A percentile compares a stretch with the other conserved stretches of the same genome.
Evolutionary conservation across 192 early-diverging fungal genomes (phyloP).

Genomic region (Geranomyces variabilis): DNA sequence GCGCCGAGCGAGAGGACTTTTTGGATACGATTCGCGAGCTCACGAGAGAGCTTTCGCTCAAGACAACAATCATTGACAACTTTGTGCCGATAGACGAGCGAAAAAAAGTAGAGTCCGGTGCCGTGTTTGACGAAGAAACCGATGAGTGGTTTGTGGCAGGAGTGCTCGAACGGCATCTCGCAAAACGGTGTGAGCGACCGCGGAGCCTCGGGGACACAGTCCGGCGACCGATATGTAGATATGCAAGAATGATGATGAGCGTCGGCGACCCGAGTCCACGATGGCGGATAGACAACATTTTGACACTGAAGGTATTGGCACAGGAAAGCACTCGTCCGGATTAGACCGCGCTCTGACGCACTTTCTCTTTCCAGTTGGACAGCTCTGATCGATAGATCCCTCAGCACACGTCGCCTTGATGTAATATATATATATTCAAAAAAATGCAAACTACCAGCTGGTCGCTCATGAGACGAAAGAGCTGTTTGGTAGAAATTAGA

Average conservation of each 20-base stretch:
- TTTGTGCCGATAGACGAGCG: constrained; percentile 60
- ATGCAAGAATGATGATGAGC: constrained; percentile 48
- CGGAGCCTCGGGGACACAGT: constrained; percentile 30
- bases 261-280: constrained; percentile 44
- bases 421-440: no score
- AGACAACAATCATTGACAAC: constrained; percentile 51
- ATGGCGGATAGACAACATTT: constrained; percentile 54
- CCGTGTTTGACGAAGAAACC: constrained; percentile 54
- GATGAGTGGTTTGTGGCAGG: constrained; percentile 57
- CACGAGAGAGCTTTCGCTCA: constrained; percentile 59
- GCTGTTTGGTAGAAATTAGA: no score
- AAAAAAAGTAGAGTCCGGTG: constrained; percentile 53
- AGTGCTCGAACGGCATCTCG: constrained; percentile 44
- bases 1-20: constrained; percentile 63
- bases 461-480: no score
- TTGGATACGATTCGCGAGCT: constrained; percentile 63
- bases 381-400: no score
- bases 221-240: constrained; percentile 56
- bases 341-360: no score
- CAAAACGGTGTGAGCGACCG: constrained; percentile 48
- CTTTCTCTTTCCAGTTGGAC: no score
- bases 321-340: no score
- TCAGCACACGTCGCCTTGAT: no score
- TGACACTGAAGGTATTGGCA: constrained; percentile 44
- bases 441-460: no score